phyloP scores from a whole-genome alignment of 257 asterid species.

The Ilex asprella region DNA sequence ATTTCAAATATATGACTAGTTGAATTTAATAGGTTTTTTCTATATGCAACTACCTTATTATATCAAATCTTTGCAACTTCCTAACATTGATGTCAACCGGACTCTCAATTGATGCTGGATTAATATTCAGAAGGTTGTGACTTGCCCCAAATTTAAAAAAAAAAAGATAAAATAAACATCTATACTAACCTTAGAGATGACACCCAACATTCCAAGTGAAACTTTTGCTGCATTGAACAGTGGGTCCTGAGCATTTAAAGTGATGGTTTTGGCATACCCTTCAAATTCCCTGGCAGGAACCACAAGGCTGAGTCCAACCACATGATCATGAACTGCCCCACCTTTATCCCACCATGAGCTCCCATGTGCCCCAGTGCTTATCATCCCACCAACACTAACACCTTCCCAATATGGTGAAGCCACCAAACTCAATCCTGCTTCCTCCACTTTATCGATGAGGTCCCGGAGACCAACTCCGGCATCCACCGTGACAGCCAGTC shows the following conservation, averaged over 20 bases:
- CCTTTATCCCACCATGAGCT: conserved; percentile 94
- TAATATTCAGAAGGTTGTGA: too few species aligned
- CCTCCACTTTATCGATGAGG: conserved; percentile 49
- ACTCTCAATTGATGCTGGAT: too few species aligned
- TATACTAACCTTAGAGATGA: conserved; percentile 61
- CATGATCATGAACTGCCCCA: conserved; percentile 83
- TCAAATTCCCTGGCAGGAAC: conserved; percentile 43
- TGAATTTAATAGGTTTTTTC: too few species aligned
- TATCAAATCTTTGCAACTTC: too few species aligned
- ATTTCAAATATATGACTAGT: too few species aligned
- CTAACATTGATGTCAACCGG: too few species aligned
- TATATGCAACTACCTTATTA: too few species aligned
- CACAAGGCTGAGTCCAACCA: conserved; percentile 39
- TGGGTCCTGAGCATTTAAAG: conserved; percentile 26
- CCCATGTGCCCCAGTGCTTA: conserved; percentile 85
- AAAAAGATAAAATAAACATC: neutral
- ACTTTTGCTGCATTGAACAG: conserved; percentile 55
- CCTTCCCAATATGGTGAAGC: conserved; percentile 92
- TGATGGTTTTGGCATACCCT: conserved; percentile 46
- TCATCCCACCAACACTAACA: conserved; percentile 62
- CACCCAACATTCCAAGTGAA: conserved; percentile 70
- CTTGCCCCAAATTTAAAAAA: neutral
- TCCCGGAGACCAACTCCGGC: conserved; percentile 63
- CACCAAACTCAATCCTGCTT: conserved; percentile 58
- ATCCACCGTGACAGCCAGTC: conserved; percentile 45